Evolutionary conservation across 495 filamentous ascomycete species (phyloP).

Genomic region (Penicillium maclennaniae): DNA sequence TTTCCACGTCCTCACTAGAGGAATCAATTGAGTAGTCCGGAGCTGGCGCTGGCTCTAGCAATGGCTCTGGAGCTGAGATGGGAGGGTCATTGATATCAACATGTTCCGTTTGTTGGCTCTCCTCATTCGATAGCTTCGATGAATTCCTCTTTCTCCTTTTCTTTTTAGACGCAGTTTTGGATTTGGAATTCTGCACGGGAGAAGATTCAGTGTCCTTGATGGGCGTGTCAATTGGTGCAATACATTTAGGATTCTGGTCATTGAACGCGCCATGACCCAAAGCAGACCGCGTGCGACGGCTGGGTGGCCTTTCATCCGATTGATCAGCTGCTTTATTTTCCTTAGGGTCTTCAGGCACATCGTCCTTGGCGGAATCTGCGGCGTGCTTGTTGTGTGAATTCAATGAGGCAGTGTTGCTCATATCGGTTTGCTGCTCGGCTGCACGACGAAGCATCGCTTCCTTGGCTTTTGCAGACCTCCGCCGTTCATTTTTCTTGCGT

Average conservation of each 20-base stretch:
- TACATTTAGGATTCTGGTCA: constrained; percentile 1
- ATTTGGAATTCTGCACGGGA: constrained; percentile 2
- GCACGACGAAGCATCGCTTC: constrained; percentile 5
- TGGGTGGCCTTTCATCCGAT: constrained; percentile 19
- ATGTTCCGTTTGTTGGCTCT: neutral
- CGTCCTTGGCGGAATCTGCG: neutral
- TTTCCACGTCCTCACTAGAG: constrained; percentile 40
- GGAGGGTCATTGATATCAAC: neutral
- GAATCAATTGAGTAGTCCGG: constrained; percentile 25
- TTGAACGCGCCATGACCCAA: constrained; percentile 14
- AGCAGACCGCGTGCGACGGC: constrained; percentile 31
- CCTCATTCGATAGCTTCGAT: neutral
- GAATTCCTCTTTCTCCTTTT: neutral
- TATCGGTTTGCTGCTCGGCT: constrained; percentile 6
- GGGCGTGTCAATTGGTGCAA: constrained; percentile 3
- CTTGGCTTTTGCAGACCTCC: constrained; percentile 17
- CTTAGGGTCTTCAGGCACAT: constrained; percentile 4
- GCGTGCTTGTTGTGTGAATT: neutral
- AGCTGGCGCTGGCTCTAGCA: no score
- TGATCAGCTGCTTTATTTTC: constrained; percentile 8
- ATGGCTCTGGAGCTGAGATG: neutral
- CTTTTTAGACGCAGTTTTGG: constrained; percentile 11
- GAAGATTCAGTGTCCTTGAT: neutral
- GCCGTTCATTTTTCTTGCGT: constrained; percentile 8
- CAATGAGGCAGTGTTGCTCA: constrained; percentile 7